These are phyloP conservation scores for Colletotrichum destructivum DNA, from an alignment of 2,329 filamentous ascomycete species.

Conservation along the genomic window DNA sequence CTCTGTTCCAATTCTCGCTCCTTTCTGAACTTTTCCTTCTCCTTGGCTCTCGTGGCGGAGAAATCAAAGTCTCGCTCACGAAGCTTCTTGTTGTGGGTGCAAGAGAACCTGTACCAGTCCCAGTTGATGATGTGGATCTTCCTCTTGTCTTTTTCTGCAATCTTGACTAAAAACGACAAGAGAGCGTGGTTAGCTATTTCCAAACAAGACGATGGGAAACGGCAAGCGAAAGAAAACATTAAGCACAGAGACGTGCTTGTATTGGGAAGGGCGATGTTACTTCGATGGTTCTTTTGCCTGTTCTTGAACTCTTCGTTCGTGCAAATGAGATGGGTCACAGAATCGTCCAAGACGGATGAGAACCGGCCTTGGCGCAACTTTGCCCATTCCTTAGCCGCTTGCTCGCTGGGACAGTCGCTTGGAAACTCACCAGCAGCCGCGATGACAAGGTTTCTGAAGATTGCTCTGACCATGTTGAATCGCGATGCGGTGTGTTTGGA, in stretches of 20 bases:
- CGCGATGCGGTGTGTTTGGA: neutral
- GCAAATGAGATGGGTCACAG: slow-evolving; percentile 82
- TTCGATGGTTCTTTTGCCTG: slow-evolving; percentile 24
- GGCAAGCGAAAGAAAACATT: neutral
- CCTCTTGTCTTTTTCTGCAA: slow-evolving; percentile 53
- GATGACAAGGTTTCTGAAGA: slow-evolving; percentile 69
- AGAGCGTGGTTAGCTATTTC: neutral
- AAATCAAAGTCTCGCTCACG: slow-evolving; percentile 59
- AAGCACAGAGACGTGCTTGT: neutral
- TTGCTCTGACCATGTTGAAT: slow-evolving; percentile 46
- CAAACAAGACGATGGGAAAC: neutral
- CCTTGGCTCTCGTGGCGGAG: slow-evolving; percentile 43
- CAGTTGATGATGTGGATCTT: slow-evolving; percentile 59
- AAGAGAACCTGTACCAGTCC: slow-evolving; percentile 69
- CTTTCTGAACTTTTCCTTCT: slow-evolving; percentile 51
- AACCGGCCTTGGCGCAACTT: slow-evolving; percentile 73
- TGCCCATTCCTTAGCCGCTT: slow-evolving; percentile 75
- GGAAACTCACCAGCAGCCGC: slow-evolving; percentile 71
- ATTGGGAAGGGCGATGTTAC: slow-evolving; percentile 2
- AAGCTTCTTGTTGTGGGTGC: slow-evolving; percentile 47
- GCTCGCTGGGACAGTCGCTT: slow-evolving; percentile 53
- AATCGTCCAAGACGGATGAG: slow-evolving; percentile 62
- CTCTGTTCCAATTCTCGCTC: slow-evolving; percentile 55
- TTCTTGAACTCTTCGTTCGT: slow-evolving; percentile 72
- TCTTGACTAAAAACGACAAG: slow-evolving; percentile 52